These are phyloP conservation scores for Sarocladiaceae sp. DNA, from an alignment of 2,329 filamentous ascomycete genomes.

Conservation along the genomic window DNA sequence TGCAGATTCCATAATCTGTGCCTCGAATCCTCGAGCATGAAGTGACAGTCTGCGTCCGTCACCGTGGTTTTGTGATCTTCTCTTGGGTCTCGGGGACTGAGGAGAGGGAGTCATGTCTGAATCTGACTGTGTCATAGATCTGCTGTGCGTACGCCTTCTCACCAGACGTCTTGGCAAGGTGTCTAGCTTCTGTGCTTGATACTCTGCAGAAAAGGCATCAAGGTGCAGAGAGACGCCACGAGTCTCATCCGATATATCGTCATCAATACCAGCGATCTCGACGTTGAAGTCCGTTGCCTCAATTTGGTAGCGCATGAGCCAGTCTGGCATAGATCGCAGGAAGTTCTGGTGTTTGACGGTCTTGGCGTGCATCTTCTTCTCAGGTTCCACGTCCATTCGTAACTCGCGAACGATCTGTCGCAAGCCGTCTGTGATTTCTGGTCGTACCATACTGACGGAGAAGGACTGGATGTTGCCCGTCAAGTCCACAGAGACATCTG, in stretches of 20 bases:
- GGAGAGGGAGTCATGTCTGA: conserved; percentile 48
- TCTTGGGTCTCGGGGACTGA: conserved; percentile 36
- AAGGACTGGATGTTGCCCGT: conserved; percentile 81
- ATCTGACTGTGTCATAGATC: conserved; percentile 65
- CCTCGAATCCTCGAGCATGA: conserved; percentile 79
- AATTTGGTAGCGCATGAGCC: conserved; percentile 79
- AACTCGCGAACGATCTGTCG: conserved; percentile 88
- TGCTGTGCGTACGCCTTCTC: conserved; percentile 70
- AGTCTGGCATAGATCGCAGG: conserved; percentile 72
- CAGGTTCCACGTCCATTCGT: conserved; percentile 62
- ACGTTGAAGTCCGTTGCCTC: conserved; percentile 86
- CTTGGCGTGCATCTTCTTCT: conserved; percentile 47
- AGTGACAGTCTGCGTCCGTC: conserved; percentile 81
- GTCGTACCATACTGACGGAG: conserved; percentile 81
- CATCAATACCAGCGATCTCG: conserved; percentile 85
- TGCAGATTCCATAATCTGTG: conserved; percentile 81
- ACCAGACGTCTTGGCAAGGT: conserved; percentile 51
- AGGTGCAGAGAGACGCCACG: conserved; percentile 82
- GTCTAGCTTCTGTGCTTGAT: conserved; percentile 76
- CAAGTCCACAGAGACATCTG: conserved; percentile 77
- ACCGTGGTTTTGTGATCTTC: conserved; percentile 51
- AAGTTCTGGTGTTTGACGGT: conserved; percentile 59
- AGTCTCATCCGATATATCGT: conserved; percentile 74
- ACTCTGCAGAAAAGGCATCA: conserved; percentile 84
- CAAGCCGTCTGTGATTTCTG: conserved; percentile 88